A percentile compares a stretch with the other conserved stretches of the same genome.
phyloP scores from a whole-genome alignment of 805 yeast species.

The Teunomyces funiuensis region DNA sequence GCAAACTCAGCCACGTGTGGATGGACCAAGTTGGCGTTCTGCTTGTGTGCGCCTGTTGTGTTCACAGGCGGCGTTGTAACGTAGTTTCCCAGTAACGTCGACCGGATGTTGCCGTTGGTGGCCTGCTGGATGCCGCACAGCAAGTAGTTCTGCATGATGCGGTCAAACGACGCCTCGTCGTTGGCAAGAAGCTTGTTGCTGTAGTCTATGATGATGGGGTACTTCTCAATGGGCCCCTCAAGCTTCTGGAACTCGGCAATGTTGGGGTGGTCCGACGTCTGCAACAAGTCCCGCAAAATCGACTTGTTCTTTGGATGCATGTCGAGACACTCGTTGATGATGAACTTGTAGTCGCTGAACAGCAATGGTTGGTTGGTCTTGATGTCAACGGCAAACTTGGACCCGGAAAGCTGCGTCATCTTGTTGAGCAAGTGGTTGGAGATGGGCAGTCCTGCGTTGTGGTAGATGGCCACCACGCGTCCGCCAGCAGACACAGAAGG shows the following conservation, averaged over 20 bases:
- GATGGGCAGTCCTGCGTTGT: conserved; percentile 24
- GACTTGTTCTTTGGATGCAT: conserved; percentile 37
- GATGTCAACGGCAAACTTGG: conserved; percentile 21
- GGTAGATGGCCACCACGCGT: conserved; percentile 28
- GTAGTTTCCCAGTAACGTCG: conserved; percentile 2
- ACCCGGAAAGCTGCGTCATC: not conserved
- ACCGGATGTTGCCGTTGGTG: conserved; percentile 11
- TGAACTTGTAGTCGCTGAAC: conserved; percentile 27
- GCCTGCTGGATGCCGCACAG: conserved; percentile 29
- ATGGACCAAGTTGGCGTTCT: conserved; percentile 25
- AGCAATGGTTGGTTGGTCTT: conserved; percentile 18
- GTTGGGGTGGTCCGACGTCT: conserved; percentile 20
- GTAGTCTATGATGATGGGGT: conserved; percentile 57
- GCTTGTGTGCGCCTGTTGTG: not conserved
- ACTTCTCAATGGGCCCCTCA: conserved; percentile 8
- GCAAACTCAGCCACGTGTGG: conserved; percentile 47
- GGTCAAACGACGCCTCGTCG: conserved; percentile 41
- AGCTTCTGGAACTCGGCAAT: conserved; percentile 19
- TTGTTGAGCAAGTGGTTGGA: conserved; percentile 13
- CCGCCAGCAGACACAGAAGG: conserved; percentile 6
- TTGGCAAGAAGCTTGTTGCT: conserved; percentile 55
- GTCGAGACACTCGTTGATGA: conserved; percentile 26
- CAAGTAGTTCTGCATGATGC: conserved; percentile 42
- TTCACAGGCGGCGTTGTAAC: not conserved
- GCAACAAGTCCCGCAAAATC: conserved; percentile 20